Percentiles rank a stretch among this genome's conserved stretches.
phyloP scores from a whole-genome alignment of 164 flowering plant genomes.

The Vitis rupestris region DNA sequence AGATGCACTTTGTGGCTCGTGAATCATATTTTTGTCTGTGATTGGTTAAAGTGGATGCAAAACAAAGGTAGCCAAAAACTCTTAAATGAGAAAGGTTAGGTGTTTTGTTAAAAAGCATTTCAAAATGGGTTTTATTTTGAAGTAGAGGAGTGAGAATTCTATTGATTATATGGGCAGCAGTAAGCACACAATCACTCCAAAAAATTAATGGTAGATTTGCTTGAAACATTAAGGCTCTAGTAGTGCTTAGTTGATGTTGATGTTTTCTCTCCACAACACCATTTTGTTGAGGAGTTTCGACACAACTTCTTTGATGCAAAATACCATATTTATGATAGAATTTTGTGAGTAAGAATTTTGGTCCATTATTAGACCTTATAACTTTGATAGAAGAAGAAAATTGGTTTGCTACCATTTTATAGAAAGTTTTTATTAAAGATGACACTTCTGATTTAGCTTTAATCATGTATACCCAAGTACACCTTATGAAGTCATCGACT shows the following conservation, averaged over 20 bases:
- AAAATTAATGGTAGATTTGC: no score
- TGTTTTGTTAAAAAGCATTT: neutral
- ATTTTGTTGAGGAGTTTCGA: no score
- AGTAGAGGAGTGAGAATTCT: neutral
- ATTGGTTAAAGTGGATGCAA: neutral
- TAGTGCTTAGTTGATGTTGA: no score
- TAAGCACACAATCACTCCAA: neutral
- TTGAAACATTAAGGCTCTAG: no score
- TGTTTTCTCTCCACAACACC: no score
- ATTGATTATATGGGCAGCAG: neutral
- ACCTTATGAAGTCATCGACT: no score
- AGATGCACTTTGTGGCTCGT: neutral
- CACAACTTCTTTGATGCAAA: no score
- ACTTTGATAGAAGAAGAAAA: neutral
- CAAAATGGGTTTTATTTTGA: neutral
- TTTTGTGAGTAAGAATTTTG: neutral
- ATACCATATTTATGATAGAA: no score
- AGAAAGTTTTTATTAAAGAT: neutral
- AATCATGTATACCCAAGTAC: no score
- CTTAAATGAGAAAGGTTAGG: neutral
- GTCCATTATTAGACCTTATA: neutral
- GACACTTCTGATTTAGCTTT: neutral
- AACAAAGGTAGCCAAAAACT: slow-evolving; percentile 8
- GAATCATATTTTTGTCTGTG: neutral
- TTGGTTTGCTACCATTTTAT: neutral